Evolutionary conservation across 495 filamentous ascomycete species (phyloP).

Genomic region (Penicillium coprophilum): DNA sequence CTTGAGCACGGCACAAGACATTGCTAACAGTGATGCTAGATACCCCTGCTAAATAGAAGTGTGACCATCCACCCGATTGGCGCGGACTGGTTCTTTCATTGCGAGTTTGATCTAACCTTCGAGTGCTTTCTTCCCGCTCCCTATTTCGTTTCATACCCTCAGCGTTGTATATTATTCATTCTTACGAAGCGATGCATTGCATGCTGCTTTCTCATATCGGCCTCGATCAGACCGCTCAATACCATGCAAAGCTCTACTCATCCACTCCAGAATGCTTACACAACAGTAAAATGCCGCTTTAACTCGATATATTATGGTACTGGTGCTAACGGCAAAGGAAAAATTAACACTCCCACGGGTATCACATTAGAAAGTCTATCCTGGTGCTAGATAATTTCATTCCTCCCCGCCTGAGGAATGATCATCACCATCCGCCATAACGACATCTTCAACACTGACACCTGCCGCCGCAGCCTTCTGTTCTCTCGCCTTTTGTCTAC

Average conservation of each 20-base stretch:
- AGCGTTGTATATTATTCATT: conserved; percentile 5
- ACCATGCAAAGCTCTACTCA: conserved; percentile 1
- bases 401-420: conserved; percentile 18
- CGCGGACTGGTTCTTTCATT: neutral
- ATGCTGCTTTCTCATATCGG: conserved; percentile 1
- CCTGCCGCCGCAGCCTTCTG: conserved; percentile 39
- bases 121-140: conserved; percentile 2
- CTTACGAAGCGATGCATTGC: conserved; percentile 1
- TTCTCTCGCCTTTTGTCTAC: conserved; percentile 47
- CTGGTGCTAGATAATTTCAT: conserved; percentile 5
- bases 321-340: neutral
- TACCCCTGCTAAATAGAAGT: conserved; percentile 4
- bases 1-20: neutral
- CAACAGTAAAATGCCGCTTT: neutral
- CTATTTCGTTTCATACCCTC: conserved; percentile 7
- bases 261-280: neutral
- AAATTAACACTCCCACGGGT: conserved; percentile 16
- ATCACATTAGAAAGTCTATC: conserved; percentile 22
- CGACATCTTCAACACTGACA: conserved; percentile 14
- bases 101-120: neutral
- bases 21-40: neutral
- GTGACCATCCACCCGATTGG: neutral
- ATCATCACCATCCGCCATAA: conserved; percentile 17
- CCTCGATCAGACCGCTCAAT: neutral
- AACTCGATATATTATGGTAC: neutral